Percentiles rank a stretch among this genome's conserved stretches.
Conservation (phyloP, 176 grass and related monocot genomes). For the Oryza australiensis region DNA sequence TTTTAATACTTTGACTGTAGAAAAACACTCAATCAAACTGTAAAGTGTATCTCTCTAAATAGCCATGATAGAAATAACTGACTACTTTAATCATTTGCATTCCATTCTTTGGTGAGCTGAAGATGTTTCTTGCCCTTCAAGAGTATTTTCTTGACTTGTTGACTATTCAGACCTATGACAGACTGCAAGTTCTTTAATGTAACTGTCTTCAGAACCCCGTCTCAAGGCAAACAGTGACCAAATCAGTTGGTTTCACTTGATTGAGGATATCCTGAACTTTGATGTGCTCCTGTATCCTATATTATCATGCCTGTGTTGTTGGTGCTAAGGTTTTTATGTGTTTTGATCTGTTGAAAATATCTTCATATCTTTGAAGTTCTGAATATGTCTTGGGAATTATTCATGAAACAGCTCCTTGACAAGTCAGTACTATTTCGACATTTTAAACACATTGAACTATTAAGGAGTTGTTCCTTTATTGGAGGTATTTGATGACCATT, state of each 20-base stretch:
- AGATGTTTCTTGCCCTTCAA: slow-evolving; percentile 25
- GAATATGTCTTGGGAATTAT: slow-evolving; percentile 29
- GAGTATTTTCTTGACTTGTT: slow-evolving; percentile 49
- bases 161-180: slow-evolving; percentile 31
- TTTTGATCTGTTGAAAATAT: slow-evolving; percentile 18
- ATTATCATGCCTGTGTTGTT: slow-evolving; percentile 21
- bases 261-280: slow-evolving; percentile 43
- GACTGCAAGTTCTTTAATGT: slow-evolving; percentile 50
- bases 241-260: slow-evolving; percentile 50
- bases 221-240: slow-evolving; percentile 45
- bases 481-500: slow-evolving; percentile 43
- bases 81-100: slow-evolving; percentile 9
- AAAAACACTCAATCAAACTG: background rate
- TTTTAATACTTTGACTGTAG: slow-evolving; percentile 1
- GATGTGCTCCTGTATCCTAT: slow-evolving; percentile 70
- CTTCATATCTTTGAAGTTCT: slow-evolving; percentile 12
- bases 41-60: background rate
- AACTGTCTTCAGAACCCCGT: slow-evolving; percentile 43
- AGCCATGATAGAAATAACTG: slow-evolving; percentile 13
- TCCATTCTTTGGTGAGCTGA: slow-evolving; percentile 16
- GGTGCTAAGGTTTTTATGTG: slow-evolving; percentile 20
- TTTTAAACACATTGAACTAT: slow-evolving; percentile 34
- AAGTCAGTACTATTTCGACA: slow-evolving; percentile 49
- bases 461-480: slow-evolving; percentile 48
- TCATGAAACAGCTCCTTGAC: slow-evolving; percentile 69